phyloP scores from a whole-genome alignment of 202 grass and related monocot species.

The Saccharum hybrid region DNA sequence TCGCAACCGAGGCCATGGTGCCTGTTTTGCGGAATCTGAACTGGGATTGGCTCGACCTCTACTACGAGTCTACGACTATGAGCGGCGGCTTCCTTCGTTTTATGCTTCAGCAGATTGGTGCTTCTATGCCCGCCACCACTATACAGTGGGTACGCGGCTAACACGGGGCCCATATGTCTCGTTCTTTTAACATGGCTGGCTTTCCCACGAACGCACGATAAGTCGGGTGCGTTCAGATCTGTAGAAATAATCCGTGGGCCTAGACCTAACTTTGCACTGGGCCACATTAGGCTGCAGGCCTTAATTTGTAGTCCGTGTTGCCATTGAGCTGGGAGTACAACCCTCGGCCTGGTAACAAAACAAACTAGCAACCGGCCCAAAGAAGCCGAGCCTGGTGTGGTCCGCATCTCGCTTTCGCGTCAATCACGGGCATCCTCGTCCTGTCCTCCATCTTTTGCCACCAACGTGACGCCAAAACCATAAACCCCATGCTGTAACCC shows the following conservation, averaged over 20 bases:
- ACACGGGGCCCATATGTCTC: slow-evolving; percentile 37
- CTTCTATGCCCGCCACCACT: slow-evolving; percentile 37
- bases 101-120: slow-evolving; percentile 31
- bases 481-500: slow-evolving; percentile 17
- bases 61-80: not conserved
- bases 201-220: slow-evolving; percentile 20
- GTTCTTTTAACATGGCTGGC: not conserved
- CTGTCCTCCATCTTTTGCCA: not conserved
- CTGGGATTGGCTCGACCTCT: not conserved
- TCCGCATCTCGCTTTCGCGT: slow-evolving; percentile 1
- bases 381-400: not conserved
- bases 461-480: no score
- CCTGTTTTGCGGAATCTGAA: slow-evolving; percentile 30
- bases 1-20: slow-evolving; percentile 50
- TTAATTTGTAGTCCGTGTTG: not conserved
- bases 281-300: not conserved
- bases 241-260: not conserved
- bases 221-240: not conserved
- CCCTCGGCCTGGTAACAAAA: not conserved
- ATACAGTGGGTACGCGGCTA: slow-evolving; percentile 36
- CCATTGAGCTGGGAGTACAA: not conserved
- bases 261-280: not conserved
- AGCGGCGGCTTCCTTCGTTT: slow-evolving; percentile 30
- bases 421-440: slow-evolving; percentile 1
- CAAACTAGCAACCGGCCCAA: not conserved